A percentile compares a stretch with the other conserved stretches of the same genome.
Evolutionary conservation across 2,329 filamentous ascomycete species (phyloP).

Genomic region (Claviceps spartinae): DNA sequence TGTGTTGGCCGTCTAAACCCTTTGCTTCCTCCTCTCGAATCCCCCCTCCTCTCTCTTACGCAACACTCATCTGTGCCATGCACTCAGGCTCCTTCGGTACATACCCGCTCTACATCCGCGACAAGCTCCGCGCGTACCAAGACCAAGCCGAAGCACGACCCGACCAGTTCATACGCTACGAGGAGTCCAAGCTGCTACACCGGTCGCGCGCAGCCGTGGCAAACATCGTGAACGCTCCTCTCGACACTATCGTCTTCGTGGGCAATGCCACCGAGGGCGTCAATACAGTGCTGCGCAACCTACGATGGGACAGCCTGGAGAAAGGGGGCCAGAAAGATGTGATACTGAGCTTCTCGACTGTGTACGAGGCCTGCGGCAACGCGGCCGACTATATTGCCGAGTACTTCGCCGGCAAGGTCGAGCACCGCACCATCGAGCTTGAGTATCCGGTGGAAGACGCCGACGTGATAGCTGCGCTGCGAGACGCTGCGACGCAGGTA

Average conservation of each 20-base stretch:
- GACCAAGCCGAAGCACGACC: slow-evolving; percentile 52
- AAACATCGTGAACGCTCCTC: slow-evolving; percentile 48
- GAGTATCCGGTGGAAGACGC: slow-evolving; percentile 58
- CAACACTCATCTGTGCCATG: background rate
- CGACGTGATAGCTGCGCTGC: slow-evolving; percentile 49
- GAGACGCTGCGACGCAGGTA: slow-evolving; percentile 39
- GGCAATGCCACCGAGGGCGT: slow-evolving; percentile 67
- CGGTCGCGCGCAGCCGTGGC: slow-evolving; percentile 56
- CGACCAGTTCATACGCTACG: slow-evolving; percentile 64
- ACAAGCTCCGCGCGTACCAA: slow-evolving; percentile 50
- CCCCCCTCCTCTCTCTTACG: background rate
- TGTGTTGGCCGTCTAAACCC: slow-evolving; percentile 18
- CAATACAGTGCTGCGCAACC: slow-evolving; percentile 67
- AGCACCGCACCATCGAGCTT: slow-evolving; percentile 42
- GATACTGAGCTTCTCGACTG: slow-evolving; percentile 64
- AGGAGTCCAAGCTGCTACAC: slow-evolving; percentile 49
- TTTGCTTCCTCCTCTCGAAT: too few relatives aligned
- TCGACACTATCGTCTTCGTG: slow-evolving; percentile 59
- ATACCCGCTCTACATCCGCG: slow-evolving; percentile 49
- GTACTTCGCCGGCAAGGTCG: slow-evolving; percentile 33
- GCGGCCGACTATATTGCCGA: slow-evolving; percentile 60
- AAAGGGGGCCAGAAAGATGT: slow-evolving; percentile 46
- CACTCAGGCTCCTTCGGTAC: slow-evolving; percentile 62
- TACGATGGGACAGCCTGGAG: slow-evolving; percentile 51
- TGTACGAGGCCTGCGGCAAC: slow-evolving; percentile 68